Percentiles rank a stretch among this genome's conserved stretches.
Conservation (phyloP, 1,139 yeast species). For the Hanseniaspora uvarum region DNA sequence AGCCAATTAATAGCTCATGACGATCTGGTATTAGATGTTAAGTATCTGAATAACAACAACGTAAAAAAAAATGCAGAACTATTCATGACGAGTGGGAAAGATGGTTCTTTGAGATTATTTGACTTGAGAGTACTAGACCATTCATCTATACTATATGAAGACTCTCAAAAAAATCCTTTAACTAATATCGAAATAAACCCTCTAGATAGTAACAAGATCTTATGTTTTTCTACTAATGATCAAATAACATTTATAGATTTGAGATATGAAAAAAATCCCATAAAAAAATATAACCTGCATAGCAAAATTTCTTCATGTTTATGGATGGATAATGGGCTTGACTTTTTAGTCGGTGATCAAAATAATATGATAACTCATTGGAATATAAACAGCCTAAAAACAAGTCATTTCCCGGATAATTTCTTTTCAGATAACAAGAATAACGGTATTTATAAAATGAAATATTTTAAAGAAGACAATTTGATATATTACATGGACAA, state of each 20-base stretch:
- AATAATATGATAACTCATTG: conserved; percentile 8
- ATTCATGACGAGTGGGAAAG: conserved; percentile 90
- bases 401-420: background rate
- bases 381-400: conserved; percentile 8
- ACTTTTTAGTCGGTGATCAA: conserved; percentile 7
- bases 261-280: conserved; percentile 43
- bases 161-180: conserved; percentile 43
- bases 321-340: conserved; percentile 13
- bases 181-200: conserved; percentile 70
- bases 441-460: conserved; percentile 10
- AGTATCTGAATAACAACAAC: conserved; percentile 57
- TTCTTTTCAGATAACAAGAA: background rate
- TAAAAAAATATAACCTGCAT: conserved; percentile 1
- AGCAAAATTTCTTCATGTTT: conserved; percentile 4
- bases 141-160: conserved; percentile 86
- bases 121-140: conserved; percentile 85
- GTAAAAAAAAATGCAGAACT: conserved; percentile 40
- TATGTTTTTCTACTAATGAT: conserved; percentile 61
- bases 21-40: conserved; percentile 86
- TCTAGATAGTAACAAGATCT: conserved; percentile 67
- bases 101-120: conserved; percentile 86
- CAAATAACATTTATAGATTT: conserved; percentile 66
- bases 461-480: conserved; percentile 6
- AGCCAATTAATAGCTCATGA: conserved; percentile 96
- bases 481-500: conserved; percentile 2